A percentile compares a stretch with the other conserved stretches of the same genome.
Evolutionary conservation across 164 flowering plant genomes (phyloP).

Genomic region (Magnolia changhungtana): DNA sequence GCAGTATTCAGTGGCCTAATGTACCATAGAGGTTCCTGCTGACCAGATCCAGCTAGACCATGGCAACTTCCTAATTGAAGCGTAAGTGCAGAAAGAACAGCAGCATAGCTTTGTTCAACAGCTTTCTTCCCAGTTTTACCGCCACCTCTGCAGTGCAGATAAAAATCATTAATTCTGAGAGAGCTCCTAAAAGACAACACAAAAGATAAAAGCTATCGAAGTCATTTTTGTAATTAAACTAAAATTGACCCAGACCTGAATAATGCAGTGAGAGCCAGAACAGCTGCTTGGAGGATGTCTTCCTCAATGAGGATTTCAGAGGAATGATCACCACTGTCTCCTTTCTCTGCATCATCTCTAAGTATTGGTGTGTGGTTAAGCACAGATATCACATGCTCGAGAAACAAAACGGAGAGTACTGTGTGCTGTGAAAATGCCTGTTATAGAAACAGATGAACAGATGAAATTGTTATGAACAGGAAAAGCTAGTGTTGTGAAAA

Average conservation of each 20-base stretch:
- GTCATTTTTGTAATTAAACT: background rate
- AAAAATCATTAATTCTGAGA: background rate
- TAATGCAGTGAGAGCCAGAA: conserved; percentile 80
- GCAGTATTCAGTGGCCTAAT: background rate
- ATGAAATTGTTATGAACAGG: background rate
- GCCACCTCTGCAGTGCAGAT: conserved; percentile 68
- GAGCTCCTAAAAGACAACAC: background rate
- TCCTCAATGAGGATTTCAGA: conserved; percentile 38
- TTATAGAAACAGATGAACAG: conserved; percentile 6
- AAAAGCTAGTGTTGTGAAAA: background rate
- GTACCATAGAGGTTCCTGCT: conserved; percentile 75
- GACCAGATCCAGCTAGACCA: conserved; percentile 62
- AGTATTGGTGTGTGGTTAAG: conserved; percentile 46
- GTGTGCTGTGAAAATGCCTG: conserved; percentile 93
- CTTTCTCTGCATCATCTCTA: conserved; percentile 50
- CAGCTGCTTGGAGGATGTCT: conserved; percentile 66
- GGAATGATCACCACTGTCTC: conserved; percentile 35
- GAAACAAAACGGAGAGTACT: conserved; percentile 64
- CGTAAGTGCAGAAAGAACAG: conserved; percentile 69
- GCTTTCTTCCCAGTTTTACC: conserved; percentile 89
- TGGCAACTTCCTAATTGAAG: conserved; percentile 87
- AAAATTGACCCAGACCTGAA: conserved; percentile 53
- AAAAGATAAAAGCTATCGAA: too few species aligned
- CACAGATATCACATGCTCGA: conserved; percentile 69
- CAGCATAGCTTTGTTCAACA: conserved; percentile 77